Base-by-base conservation (phyloP, 257 asterid species). In the Misopates orontium region DNA sequence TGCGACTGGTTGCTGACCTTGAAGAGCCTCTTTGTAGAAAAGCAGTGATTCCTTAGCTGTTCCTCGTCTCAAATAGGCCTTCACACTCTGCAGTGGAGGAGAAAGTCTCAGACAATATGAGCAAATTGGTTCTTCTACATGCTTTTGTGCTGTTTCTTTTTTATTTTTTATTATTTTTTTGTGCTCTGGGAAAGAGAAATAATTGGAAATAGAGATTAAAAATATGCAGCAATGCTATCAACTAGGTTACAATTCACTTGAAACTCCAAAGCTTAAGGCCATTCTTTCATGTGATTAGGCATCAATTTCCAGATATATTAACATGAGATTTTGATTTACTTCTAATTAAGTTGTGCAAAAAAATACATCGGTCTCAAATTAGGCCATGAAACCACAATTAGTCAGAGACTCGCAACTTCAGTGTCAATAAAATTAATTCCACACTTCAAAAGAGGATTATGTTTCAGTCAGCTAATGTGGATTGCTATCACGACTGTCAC, bases 1-100 rank as follows among this genome's bases (percentile, higher is more conserved):
- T 17, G 42, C 4, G 65, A 51, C 31, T 20, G 57, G 23, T 69
- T 23, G 18, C 79, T 70, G 70, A 88, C 96, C 96, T 89, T 83
- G 87, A 83, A 89, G 95, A 81, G 96, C 92, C 77, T 84, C 95
- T 67, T 69, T 83, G 74, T 81, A 84, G 75, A 68, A 74, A 68
- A 84, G 76, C 59, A 81, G 85, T 10, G 95, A 86, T 71, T 89
- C 93, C 71, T 71, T 80, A 47, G 96, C 96, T 17, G 90, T 85
- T 44, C 96, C 95, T 73, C 93, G 84, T 66, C 96, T 84, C 82
- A 89, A 71, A 72, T 84, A 89, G 36, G 95, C 90, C 78, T 89
- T 89, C 62, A 89, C 95, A 64, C 77, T 83, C 96, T 89, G 86
- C 77, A 73, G 5, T 4, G 19, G 45, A 23, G 32, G 31, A 73